Base-by-base conservation (phyloP, 2,329 filamentous ascomycete species). In the Nothomitra cinnamomea region DNA sequence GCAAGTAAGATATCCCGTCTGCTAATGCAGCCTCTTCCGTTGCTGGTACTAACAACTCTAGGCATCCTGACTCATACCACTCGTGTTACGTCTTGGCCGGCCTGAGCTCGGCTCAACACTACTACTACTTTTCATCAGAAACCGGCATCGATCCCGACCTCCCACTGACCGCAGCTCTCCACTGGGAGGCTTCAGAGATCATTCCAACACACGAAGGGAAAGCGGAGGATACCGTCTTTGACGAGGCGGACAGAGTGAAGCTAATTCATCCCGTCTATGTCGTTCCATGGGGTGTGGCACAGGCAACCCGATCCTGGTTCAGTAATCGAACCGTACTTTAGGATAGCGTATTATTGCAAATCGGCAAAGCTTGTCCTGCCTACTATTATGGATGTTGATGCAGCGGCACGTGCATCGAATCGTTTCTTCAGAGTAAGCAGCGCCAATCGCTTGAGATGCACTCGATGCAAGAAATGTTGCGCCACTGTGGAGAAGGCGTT, bases 41-140 rank as follows among this genome's bases (percentile, higher is more conserved):
- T 53, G 10, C 13, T 32, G 19, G 7, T 54, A 6, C 35, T 15
- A 21, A n/a, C 13, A 10, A 51, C 10, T 52, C 24, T 60, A 88
- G 85, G 61, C 74, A 75, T 56, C 82, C 88, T 3, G 90, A 96
- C 69, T 82, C 84, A 50, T 95, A 96, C 63, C 90, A 96, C 68
- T 87, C 87, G 45, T 92, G 86, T 70, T 96, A 96, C 69, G 87
- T 89, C 28, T 76, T 96, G 19, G 82, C 84, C 21, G 90, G 90
- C 3, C 73, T 96, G 59, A 92, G 86, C 65, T 83, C 82, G 53
- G 83, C 83, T 22, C 87, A 94, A 68, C 78, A 95, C 65, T 63
- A 68, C 40, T 77, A 76, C 59, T 67, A 66, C 38, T 75, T 43
- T 17, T 24, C 45, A 35, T 15, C 40, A 17, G 32, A 25, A 28